Percentiles rank a stretch among this genome's conserved stretches.
Conservation (phyloP, 2,329 filamentous ascomycete species). For the Ophiostoma angusticollis region DNA sequence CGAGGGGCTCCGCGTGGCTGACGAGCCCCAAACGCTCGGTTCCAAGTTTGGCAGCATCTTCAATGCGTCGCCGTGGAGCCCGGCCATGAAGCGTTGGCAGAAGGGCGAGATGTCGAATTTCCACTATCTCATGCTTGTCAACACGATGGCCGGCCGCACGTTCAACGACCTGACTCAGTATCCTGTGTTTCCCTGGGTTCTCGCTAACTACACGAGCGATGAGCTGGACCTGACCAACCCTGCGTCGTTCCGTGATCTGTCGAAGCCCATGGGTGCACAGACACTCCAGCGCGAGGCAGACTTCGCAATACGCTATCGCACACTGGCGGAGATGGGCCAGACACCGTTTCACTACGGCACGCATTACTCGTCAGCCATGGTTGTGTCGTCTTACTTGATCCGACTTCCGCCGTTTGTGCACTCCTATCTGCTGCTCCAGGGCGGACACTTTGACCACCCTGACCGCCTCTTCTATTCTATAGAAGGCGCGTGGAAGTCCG, state of each 20-base stretch:
- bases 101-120: constrained; percentile 96
- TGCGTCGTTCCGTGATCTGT: constrained; percentile 75
- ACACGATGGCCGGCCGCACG: constrained; percentile 90
- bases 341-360: constrained; percentile 95
- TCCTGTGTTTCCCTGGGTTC: constrained; percentile 92
- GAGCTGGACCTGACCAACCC: constrained; percentile 80
- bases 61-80: constrained; percentile 67
- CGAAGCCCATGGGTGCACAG: constrained; percentile 94
- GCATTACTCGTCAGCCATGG: constrained; percentile 98
- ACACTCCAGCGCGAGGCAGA: constrained; percentile 61
- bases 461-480: constrained; percentile 93
- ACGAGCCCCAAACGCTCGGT: constrained; percentile 55
- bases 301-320: constrained; percentile 72
- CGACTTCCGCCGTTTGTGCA: constrained; percentile 92
- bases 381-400: constrained; percentile 91
- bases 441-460: constrained; percentile 91
- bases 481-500: constrained; percentile 79
- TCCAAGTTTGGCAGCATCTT: constrained; percentile 90
- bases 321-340: constrained; percentile 83
- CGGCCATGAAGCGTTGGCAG: constrained; percentile 80
- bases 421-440: constrained; percentile 85
- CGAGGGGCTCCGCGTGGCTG: constrained; percentile 61
- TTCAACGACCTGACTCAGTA: constrained; percentile 99
- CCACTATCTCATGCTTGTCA: constrained; percentile 96
- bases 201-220: constrained; percentile 90